phyloP scores from a whole-genome alignment of 495 filamentous ascomycete species.

The Gamarada debralockiae region DNA sequence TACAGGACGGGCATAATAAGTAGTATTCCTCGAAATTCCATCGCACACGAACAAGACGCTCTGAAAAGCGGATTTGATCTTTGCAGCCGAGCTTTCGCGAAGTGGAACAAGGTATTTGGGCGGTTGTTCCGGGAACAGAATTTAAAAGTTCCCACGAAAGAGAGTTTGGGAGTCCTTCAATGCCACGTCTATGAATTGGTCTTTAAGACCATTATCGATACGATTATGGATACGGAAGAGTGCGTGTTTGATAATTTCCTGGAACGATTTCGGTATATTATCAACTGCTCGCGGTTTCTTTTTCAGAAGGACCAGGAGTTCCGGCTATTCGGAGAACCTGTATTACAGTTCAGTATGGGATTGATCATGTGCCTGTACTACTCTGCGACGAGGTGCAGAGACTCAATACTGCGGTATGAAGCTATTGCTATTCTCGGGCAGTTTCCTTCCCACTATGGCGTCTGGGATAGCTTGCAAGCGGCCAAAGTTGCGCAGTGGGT shows the following conservation, averaged over 20 bases:
- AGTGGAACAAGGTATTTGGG: constrained; percentile 18
- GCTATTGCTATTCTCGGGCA: constrained; percentile 17
- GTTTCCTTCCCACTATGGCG: constrained; percentile 15
- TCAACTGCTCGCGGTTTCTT: constrained; percentile 15
- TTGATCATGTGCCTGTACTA: constrained; percentile 20
- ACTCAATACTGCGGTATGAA: constrained; percentile 8
- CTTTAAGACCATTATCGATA: constrained; percentile 16
- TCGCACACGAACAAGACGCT: constrained; percentile 12
- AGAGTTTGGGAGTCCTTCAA: constrained; percentile 19
- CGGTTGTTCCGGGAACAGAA: constrained; percentile 18
- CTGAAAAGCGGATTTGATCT: too few relatives aligned
- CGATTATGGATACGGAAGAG: constrained; percentile 10
- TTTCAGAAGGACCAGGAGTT: constrained; percentile 21
- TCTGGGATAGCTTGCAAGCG: constrained; percentile 18
- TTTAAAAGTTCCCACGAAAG: constrained; percentile 11
- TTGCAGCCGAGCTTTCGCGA: constrained; percentile 8
- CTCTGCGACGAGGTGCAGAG: constrained; percentile 16
- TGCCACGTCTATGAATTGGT: constrained; percentile 13
- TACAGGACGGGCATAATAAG: constrained; percentile 11
- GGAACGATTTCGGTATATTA: constrained; percentile 14
- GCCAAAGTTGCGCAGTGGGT: constrained; percentile 21
- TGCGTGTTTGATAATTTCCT: constrained; percentile 10
- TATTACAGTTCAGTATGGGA: constrained; percentile 17
- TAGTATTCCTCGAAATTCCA: constrained; percentile 9
- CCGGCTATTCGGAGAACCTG: constrained; percentile 14